Conservation (phyloP, 306 rosid species). For the Pyrus betulifolia region DNA sequence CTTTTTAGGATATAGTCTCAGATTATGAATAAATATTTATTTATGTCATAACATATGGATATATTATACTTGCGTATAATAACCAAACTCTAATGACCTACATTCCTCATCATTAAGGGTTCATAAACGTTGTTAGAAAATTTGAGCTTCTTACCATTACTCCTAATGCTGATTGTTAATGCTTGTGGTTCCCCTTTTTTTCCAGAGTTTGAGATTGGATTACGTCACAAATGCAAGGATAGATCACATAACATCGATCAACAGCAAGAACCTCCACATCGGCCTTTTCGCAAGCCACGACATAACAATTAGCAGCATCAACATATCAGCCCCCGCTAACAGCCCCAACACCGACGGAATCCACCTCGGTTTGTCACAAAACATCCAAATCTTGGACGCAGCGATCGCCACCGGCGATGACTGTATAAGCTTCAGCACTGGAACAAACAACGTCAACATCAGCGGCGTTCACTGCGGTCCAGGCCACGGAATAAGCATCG, state of each 20-base stretch:
- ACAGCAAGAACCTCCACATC: conserved; percentile 31
- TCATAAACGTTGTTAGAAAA: too few species aligned
- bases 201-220: conserved; percentile 18
- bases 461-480: conserved; percentile 17
- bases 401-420: conserved; percentile 21
- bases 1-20: too few species aligned
- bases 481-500: conserved; percentile 40
- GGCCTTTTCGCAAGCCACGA: neutral
- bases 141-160: too few species aligned
- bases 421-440: conserved; percentile 23
- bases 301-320: neutral
- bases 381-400: neutral
- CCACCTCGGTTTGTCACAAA: neutral
- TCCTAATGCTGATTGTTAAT: neutral
- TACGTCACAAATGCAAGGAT: conserved; percentile 7
- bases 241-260: neutral
- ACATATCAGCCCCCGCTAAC: conserved; percentile 14
- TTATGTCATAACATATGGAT: too few species aligned
- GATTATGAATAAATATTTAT: too few species aligned
- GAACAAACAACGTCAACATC: neutral
- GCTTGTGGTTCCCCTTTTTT: neutral
- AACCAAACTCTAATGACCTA: too few species aligned
- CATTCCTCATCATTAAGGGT: too few species aligned
- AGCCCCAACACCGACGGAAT: conserved; percentile 26
- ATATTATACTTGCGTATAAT: too few species aligned